Evolutionary conservation across 2,329 filamentous ascomycete species (phyloP).

Genomic region (Hypoxylon sp.): DNA sequence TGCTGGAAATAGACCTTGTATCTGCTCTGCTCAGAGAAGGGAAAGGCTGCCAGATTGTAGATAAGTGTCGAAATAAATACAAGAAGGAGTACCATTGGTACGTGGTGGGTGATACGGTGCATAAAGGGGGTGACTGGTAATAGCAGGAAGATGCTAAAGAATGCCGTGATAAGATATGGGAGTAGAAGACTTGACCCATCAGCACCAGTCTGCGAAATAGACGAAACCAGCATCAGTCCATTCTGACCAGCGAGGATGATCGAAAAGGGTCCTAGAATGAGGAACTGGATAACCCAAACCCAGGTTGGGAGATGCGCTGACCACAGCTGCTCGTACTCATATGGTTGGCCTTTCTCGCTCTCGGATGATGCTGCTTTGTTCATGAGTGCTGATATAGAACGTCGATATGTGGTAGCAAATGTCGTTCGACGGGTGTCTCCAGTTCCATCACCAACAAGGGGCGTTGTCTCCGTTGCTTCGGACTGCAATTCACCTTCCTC

Average conservation of each 20-base stretch:
- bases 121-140: conserved; percentile 86
- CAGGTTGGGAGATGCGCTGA: conserved; percentile 82
- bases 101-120: conserved; percentile 85
- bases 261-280: conserved; percentile 83
- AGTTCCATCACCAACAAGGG: conserved; percentile 82
- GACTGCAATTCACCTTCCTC: conserved; percentile 48
- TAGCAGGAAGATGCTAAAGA: conserved; percentile 78
- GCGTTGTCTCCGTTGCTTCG: conserved; percentile 72
- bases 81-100: conserved; percentile 82
- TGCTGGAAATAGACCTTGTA: conserved; percentile 93
- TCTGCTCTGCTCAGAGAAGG: conserved; percentile 83
- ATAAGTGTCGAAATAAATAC: conserved; percentile 82
- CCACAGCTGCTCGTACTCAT: conserved; percentile 86
- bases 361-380: conserved; percentile 52
- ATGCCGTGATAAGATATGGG: conserved; percentile 79
- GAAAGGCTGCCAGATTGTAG: conserved; percentile 90
- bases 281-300: conserved; percentile 90
- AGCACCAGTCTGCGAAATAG: conserved; percentile 83
- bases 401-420: conserved; percentile 70
- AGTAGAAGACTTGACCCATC: conserved; percentile 82
- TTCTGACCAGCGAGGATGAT: conserved; percentile 84
- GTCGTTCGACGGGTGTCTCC: conserved; percentile 72
- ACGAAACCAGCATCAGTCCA: conserved; percentile 78
- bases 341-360: conserved; percentile 59
- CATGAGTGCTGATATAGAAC: conserved; percentile 59